Conservation (phyloP, 495 filamentous ascomycete species). For the Penicillium fimorum region DNA sequence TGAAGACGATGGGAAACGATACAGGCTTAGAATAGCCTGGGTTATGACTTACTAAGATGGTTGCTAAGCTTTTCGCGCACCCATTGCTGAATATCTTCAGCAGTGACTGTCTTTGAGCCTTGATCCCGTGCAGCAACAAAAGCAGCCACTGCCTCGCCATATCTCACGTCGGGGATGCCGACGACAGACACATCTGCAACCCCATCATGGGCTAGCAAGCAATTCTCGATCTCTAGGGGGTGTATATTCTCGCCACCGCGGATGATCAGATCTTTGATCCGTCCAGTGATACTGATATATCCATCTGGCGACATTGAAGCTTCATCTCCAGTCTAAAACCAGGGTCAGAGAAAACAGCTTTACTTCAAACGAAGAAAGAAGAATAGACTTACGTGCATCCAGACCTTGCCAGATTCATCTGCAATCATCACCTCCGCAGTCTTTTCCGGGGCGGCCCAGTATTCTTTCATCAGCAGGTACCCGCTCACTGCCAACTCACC, state of each 20-base stretch:
- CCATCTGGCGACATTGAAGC: slow-evolving; percentile 75
- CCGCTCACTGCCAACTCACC: slow-evolving; percentile 85
- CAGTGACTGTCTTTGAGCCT: slow-evolving; percentile 14
- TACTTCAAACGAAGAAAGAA: neutral
- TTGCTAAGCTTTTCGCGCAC: slow-evolving; percentile 67
- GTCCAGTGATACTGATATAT: slow-evolving; percentile 68
- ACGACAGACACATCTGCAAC: slow-evolving; percentile 78
- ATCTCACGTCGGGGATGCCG: slow-evolving; percentile 76
- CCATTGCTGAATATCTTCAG: slow-evolving; percentile 65
- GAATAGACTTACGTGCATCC: slow-evolving; percentile 61
- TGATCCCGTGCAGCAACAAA: slow-evolving; percentile 62
- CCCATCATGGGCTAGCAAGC: slow-evolving; percentile 66
- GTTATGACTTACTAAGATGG: slow-evolving; percentile 61
- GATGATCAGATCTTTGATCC: slow-evolving; percentile 92
- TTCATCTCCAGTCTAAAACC: slow-evolving; percentile 78
- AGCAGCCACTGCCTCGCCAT: slow-evolving; percentile 83
- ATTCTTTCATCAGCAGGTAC: slow-evolving; percentile 88
- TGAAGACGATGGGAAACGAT: neutral
- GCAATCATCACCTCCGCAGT: slow-evolving; percentile 69
- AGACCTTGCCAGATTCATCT: slow-evolving; percentile 59
- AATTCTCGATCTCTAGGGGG: slow-evolving; percentile 91
- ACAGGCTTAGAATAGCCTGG: neutral
- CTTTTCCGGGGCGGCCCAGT: slow-evolving; percentile 70
- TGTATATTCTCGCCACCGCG: slow-evolving; percentile 95
- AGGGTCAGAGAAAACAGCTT: slow-evolving; percentile 7